These are phyloP conservation scores for Leccinum pellstonianum DNA, from an alignment of 768 basidiomycete genomes.

Conservation along the genomic window DNA sequence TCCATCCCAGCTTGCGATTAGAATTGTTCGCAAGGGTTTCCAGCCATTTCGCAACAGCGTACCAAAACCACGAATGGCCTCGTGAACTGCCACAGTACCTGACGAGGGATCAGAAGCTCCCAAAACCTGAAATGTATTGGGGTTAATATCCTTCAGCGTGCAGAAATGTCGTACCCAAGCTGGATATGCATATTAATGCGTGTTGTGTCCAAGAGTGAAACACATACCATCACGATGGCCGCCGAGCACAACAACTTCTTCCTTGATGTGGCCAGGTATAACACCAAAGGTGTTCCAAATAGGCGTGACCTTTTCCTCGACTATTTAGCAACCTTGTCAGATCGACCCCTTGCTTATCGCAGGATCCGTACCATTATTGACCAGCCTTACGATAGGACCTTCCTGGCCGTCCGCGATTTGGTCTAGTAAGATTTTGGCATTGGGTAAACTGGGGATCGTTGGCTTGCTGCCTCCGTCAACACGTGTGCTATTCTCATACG, in stretches of 20 bases:
- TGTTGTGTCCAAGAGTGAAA: background rate
- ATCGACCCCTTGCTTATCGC: background rate
- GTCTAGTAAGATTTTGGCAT: slow-evolving; percentile 66
- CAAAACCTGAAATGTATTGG: slow-evolving; percentile 33
- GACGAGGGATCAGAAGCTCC: slow-evolving; percentile 58
- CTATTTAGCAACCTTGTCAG: slow-evolving; percentile 33
- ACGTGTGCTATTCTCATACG: slow-evolving; percentile 79
- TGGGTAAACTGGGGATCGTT: slow-evolving; percentile 81
- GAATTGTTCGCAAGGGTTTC: slow-evolving; percentile 68
- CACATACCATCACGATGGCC: slow-evolving; percentile 82
- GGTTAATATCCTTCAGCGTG: background rate
- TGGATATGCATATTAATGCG: slow-evolving; percentile 13
- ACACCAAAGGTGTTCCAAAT: slow-evolving; percentile 90
- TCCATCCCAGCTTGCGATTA: slow-evolving; percentile 80
- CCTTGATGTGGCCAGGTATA: slow-evolving; percentile 79
- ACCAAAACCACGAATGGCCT: slow-evolving; percentile 57
- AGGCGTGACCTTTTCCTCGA: slow-evolving; percentile 78
- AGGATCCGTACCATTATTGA: slow-evolving; percentile 49
- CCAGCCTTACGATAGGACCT: slow-evolving; percentile 44
- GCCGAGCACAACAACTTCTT: slow-evolving; percentile 86
- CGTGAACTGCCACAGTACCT: slow-evolving; percentile 55
- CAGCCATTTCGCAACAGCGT: slow-evolving; percentile 53
- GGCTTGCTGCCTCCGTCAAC: slow-evolving; percentile 62
- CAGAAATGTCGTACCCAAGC: slow-evolving; percentile 21
- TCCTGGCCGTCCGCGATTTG: slow-evolving; percentile 39